A percentile compares a stretch with the other conserved stretches of the same genome.
Evolutionary conservation across 1,284 basidiomycete species (phyloP).

Genomic region (Abortiporus biennis): DNA sequence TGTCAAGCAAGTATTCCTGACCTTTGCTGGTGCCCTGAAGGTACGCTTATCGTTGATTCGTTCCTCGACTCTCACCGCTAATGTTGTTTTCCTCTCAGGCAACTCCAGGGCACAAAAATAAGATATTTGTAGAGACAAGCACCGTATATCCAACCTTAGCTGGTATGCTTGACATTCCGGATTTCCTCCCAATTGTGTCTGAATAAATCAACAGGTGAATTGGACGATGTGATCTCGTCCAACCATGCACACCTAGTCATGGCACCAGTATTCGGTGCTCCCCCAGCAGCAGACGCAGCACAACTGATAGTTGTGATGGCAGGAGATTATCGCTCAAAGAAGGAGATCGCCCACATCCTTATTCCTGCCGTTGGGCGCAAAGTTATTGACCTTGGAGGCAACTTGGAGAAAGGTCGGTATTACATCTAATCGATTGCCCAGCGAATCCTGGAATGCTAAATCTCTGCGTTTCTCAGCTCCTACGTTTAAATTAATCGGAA

Average conservation of each 20-base stretch:
- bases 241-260: constrained; percentile 67
- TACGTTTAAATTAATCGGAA: constrained; percentile 78
- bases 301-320: constrained; percentile 75
- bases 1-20: constrained; percentile 62
- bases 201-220: constrained; percentile 38
- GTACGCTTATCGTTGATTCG: too few relatives aligned
- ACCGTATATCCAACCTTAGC: constrained; percentile 75
- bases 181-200: not conserved
- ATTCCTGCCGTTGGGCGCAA: constrained; percentile 79
- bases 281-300: constrained; percentile 60
- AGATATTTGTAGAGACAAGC: constrained; percentile 79
- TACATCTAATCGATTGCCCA: not conserved
- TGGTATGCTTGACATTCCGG: constrained; percentile 30
- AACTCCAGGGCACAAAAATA: constrained; percentile 39
- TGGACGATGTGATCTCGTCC: constrained; percentile 67
- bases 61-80: not conserved
- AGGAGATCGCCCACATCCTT: constrained; percentile 69
- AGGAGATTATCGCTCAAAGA: constrained; percentile 82
- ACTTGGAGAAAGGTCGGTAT: constrained; percentile 64
- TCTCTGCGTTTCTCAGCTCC: constrained; percentile 38
- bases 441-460: not conserved
- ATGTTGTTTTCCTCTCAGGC: too few relatives aligned
- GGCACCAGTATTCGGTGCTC: constrained; percentile 78
- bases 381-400: constrained; percentile 67
- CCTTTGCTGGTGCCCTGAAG: constrained; percentile 55